Evolutionary conservation across 2,329 filamentous ascomycete species (phyloP).

Genomic region (Monosporascus sp.): DNA sequence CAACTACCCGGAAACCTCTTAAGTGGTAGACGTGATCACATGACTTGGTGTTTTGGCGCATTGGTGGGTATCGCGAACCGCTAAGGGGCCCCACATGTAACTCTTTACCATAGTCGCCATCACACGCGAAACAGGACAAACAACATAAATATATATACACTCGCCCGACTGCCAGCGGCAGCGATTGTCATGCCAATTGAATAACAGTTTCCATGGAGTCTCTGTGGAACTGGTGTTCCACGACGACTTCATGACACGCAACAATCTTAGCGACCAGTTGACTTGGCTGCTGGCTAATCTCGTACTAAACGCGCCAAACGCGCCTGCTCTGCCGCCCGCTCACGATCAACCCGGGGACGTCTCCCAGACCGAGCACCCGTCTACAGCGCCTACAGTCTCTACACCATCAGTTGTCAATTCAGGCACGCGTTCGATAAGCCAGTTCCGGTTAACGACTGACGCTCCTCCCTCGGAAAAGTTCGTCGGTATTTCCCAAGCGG

Average conservation of each 20-base stretch:
- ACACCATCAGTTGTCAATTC: conserved; percentile 5
- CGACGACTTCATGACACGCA: conserved; percentile 55
- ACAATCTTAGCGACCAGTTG: conserved; percentile 54
- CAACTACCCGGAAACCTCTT: too few species aligned
- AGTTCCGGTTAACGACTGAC: not conserved
- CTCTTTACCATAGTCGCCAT: not conserved
- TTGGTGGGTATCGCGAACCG: conserved; percentile 9
- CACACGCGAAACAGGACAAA: not conserved
- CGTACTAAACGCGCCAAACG: conserved; percentile 33
- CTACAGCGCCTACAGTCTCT: conserved; percentile 9
- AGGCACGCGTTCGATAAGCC: conserved; percentile 10
- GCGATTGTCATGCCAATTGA: conserved; percentile 6
- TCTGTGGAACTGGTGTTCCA: conserved; percentile 30
- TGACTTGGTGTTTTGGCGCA: conserved; percentile 12
- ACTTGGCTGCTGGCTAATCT: conserved; percentile 51
- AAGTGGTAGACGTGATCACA: conserved; percentile 12
- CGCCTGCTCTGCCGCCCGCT: conserved; percentile 31
- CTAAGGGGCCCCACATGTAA: not conserved
- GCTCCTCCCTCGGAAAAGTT: conserved; percentile 1
- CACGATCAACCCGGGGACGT: conserved; percentile 18
- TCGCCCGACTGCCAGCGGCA: too few species aligned
- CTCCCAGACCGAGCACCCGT: conserved; percentile 19
- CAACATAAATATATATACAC: too few species aligned
- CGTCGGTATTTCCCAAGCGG: conserved; percentile 3
- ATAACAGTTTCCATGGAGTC: conserved; percentile 24